These are phyloP conservation scores for Penicillium goetzii DNA, from an alignment of 495 filamentous ascomycete genomes.

Conservation along the genomic window DNA sequence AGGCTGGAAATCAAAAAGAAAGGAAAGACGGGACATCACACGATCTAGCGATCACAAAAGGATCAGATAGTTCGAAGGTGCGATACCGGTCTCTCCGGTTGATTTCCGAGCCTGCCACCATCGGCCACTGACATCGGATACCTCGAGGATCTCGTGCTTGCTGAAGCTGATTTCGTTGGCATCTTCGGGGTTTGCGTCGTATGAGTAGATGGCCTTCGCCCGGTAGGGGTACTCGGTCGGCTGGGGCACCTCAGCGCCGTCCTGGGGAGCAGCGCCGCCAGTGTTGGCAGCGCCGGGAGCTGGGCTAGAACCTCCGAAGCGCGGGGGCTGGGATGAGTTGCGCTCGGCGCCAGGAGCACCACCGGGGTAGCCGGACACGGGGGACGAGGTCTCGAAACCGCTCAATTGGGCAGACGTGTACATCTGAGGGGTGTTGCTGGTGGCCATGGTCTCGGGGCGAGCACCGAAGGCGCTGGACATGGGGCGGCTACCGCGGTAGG, in stretches of 20 bases:
- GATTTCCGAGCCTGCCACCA: slow-evolving; percentile 99
- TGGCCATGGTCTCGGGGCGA: slow-evolving; percentile 81
- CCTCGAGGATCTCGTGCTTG: slow-evolving; percentile 95
- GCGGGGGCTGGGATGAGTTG: slow-evolving; percentile 60
- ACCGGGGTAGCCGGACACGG: slow-evolving; percentile 78
- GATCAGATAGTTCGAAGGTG: slow-evolving; percentile 97
- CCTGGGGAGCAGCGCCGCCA: slow-evolving; percentile 19
- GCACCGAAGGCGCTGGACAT: slow-evolving; percentile 52
- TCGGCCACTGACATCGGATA: slow-evolving; percentile 93
- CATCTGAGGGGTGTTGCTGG: slow-evolving; percentile 85
- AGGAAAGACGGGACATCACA: slow-evolving; percentile 31
- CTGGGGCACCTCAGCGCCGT: slow-evolving; percentile 67
- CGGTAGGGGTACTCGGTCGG: slow-evolving; percentile 95
- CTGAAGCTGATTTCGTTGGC: slow-evolving; percentile 97
- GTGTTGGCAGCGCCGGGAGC: slow-evolving; percentile 21
- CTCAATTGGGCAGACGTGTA: slow-evolving; percentile 94
- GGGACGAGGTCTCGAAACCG: slow-evolving; percentile 94
- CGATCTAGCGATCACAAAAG: slow-evolving; percentile 66
- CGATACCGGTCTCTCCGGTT: slow-evolving; percentile 94
- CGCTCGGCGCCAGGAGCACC: slow-evolving; percentile 61
- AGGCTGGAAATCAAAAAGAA: slow-evolving; percentile 33
- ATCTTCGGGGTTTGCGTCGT: slow-evolving; percentile 97
- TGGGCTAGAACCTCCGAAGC: slow-evolving; percentile 53
- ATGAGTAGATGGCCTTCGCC: slow-evolving; percentile 97
- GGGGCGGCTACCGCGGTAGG: slow-evolving; percentile 67